These are phyloP conservation scores for Monosporozyma servazzii DNA, from an alignment of 805 yeast species.

Conservation along the genomic window DNA sequence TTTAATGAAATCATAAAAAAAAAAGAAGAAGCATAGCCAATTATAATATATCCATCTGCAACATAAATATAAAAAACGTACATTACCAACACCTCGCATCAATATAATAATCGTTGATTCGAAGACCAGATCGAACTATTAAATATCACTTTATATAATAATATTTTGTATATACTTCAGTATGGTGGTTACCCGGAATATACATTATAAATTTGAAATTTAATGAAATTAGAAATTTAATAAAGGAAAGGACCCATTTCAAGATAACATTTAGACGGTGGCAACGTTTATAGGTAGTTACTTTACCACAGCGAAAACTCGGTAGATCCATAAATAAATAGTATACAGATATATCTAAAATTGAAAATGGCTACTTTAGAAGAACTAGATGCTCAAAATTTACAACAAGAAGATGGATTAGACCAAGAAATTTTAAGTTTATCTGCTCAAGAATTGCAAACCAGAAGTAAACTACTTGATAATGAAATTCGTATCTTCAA, in stretches of 20 bases:
- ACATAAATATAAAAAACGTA: not conserved
- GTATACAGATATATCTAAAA: not conserved
- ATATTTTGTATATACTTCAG: not conserved
- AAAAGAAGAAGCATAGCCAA: not conserved
- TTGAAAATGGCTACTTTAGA: conserved; percentile 68
- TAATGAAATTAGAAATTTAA: not conserved
- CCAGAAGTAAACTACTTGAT: conserved; percentile 79
- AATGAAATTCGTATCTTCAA: conserved; percentile 93
- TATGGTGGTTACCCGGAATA: not conserved
- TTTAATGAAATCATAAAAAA: not conserved
- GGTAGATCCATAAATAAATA: not conserved
- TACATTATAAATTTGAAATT: not conserved
- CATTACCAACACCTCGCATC: not conserved
- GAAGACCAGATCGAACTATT: not conserved
- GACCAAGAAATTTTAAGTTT: conserved; percentile 75
- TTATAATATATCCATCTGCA: not conserved
- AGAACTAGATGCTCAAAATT: conserved; percentile 52
- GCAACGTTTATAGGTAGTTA: not conserved
- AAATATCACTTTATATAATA: not conserved
- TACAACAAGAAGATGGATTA: conserved; percentile 45
- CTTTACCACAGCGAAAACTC: not conserved
- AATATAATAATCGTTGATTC: not conserved
- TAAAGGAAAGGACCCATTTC: not conserved
- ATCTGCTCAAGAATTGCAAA: conserved; percentile 73
- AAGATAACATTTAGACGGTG: not conserved